Conservation (phyloP, 164 flowering plant genomes). For the Malania oleifera region DNA sequence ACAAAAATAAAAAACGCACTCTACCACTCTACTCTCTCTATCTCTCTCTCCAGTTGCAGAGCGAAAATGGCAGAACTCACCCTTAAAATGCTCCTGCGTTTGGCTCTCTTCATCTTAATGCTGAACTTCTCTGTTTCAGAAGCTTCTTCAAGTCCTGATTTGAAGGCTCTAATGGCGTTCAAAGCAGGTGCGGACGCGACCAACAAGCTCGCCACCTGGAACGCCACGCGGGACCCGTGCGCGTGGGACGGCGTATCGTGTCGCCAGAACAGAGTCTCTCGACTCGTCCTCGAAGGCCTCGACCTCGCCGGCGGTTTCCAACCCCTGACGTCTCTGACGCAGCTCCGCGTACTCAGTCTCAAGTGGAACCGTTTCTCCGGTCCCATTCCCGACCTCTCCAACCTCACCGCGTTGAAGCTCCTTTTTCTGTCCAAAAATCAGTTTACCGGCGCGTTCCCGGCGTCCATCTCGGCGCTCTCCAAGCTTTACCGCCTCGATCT, state of each 20-base stretch:
- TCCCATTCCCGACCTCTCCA: constrained; percentile 54
- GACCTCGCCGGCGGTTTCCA: constrained; percentile 36
- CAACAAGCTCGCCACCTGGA: constrained; percentile 53
- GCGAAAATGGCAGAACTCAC: constrained; percentile 33
- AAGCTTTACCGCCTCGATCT: constrained; percentile 76
- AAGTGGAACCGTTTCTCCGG: constrained; percentile 49
- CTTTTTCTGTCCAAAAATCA: constrained; percentile 63
- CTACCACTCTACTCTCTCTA: constrained; percentile 2
- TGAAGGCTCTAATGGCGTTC: constrained; percentile 51
- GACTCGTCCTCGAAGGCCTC: constrained; percentile 63
- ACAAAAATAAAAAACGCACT: no score
- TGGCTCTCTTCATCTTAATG: constrained; percentile 12
- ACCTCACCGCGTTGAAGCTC: constrained; percentile 51
- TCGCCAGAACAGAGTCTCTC: constrained; percentile 46
- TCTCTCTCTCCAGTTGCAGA: constrained; percentile 10
- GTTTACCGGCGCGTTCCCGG: constrained; percentile 60
- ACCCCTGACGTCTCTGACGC: constrained; percentile 38
- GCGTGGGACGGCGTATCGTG: constrained; percentile 68
- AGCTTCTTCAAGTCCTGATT: constrained; percentile 36
- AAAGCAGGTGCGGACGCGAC: constrained; percentile 42
- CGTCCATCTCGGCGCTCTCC: constrained; percentile 32
- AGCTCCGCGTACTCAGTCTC: constrained; percentile 67
- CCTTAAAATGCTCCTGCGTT: neutral
- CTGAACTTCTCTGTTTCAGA: constrained; percentile 6
- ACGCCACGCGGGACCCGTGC: constrained; percentile 36